These are phyloP conservation scores for Tylopilus microsporus DNA, from an alignment of 1,284 basidiomycete species.

Conservation along the genomic window DNA sequence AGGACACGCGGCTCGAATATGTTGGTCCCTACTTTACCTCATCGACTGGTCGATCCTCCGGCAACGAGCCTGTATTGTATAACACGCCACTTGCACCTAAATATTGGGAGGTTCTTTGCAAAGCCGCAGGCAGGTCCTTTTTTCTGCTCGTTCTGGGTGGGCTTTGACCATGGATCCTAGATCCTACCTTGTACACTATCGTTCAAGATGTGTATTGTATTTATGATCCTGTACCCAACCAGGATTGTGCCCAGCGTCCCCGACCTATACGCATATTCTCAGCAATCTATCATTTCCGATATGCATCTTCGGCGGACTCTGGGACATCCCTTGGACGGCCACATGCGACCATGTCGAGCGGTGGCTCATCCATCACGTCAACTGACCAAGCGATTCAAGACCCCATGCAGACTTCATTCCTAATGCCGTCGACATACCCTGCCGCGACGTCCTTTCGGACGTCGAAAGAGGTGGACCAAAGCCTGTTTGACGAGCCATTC, in stretches of 20 bases:
- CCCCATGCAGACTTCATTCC: slow-evolving; percentile 8
- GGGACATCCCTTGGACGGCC: slow-evolving; percentile 5
- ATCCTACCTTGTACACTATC: slow-evolving; percentile 53
- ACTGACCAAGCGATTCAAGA: slow-evolving; percentile 8
- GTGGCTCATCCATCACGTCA: slow-evolving; percentile 20
- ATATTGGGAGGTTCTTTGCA: slow-evolving; percentile 55
- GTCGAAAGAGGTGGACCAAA: slow-evolving; percentile 18
- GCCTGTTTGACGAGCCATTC: slow-evolving; percentile 30
- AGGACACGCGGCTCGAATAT: slow-evolving; percentile 41
- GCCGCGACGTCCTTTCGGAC: no score
- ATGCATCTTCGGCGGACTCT: slow-evolving; percentile 21
- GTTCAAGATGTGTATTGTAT: slow-evolving; percentile 49
- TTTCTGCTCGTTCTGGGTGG: not conserved
- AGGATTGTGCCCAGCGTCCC: slow-evolving; percentile 19
- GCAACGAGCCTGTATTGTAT: slow-evolving; percentile 46
- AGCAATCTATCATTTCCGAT: slow-evolving; percentile 49
- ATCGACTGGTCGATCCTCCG: slow-evolving; percentile 19
- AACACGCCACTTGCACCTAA: slow-evolving; percentile 53
- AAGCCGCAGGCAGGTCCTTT: slow-evolving; percentile 45
- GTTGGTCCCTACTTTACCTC: slow-evolving; percentile 32
- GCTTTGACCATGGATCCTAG: slow-evolving; percentile 21
- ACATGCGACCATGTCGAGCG: not conserved
- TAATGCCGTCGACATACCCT: not conserved
- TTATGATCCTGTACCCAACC: slow-evolving; percentile 21
- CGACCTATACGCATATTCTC: slow-evolving; percentile 41